Conservation (phyloP, 352 stramenopile species). For the Phytopythium kandeliae region DNA sequence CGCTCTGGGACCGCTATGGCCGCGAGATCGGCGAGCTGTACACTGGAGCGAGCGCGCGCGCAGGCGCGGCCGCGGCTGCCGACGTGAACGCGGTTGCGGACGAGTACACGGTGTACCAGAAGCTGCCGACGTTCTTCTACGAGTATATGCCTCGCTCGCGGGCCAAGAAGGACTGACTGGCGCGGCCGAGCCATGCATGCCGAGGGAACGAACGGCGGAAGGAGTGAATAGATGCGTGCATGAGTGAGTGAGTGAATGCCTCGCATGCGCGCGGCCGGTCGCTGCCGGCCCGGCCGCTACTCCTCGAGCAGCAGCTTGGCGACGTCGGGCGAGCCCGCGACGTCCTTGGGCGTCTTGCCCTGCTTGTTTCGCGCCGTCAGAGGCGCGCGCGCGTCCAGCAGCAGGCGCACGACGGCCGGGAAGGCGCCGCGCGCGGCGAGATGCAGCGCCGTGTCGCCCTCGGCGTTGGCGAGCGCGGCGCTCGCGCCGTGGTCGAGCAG, state of each 20-base stretch:
- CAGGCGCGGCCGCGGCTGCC: slow-evolving; percentile 26
- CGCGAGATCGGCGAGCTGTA: slow-evolving; percentile 83
- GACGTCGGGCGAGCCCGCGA: slow-evolving; percentile 55
- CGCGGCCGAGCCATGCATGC: no score
- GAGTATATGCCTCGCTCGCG: slow-evolving; percentile 78
- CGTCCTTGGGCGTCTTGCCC: slow-evolving; percentile 70
- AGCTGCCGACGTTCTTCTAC: slow-evolving; percentile 85
- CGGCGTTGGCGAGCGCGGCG: slow-evolving; percentile 47
- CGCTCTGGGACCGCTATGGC: slow-evolving; percentile 82
- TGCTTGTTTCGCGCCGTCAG: slow-evolving; percentile 58
- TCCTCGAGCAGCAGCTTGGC: slow-evolving; percentile 64
- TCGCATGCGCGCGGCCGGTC: slow-evolving; percentile 3
- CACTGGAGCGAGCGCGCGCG: slow-evolving; percentile 23
- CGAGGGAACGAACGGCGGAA: no score
- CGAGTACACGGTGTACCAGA: slow-evolving; percentile 84
- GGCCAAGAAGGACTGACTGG: slow-evolving; percentile 23
- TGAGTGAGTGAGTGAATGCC: no score
- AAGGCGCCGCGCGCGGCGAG: slow-evolving; percentile 80
- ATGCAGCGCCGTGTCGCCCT: slow-evolving; percentile 85
- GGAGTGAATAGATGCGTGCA: no score
- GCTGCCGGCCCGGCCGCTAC: no score
- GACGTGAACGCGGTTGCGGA: slow-evolving; percentile 69
- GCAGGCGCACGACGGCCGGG: slow-evolving; percentile 51
- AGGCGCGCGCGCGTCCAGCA: slow-evolving; percentile 55
- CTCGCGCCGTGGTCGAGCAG: slow-evolving; percentile 80